Percentiles rank a stretch among this genome's conserved stretches.
phyloP scores from a whole-genome alignment of 2,329 filamentous ascomycete species.

The Fusarium staphyleae region DNA sequence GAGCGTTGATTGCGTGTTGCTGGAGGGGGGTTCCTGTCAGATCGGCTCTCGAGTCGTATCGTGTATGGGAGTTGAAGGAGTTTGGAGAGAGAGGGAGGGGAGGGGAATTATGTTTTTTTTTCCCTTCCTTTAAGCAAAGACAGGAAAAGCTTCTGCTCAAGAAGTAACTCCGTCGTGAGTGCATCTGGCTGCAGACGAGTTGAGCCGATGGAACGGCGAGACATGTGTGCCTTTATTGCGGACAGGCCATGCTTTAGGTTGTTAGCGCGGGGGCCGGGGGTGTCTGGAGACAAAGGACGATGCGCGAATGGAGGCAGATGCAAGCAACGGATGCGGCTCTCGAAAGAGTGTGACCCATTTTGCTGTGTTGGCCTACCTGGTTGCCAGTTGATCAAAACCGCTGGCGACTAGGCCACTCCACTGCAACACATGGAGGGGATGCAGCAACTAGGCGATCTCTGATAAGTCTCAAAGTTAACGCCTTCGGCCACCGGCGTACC shows the following conservation, averaged over 20 bases:
- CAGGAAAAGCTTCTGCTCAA: constrained; percentile 3
- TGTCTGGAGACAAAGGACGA: constrained; percentile 52
- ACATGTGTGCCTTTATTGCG: constrained; percentile 71
- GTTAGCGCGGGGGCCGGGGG: constrained; percentile 59
- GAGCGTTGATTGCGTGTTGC: constrained; percentile 8
- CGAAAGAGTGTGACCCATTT: constrained; percentile 70
- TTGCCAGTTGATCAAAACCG: constrained; percentile 79
- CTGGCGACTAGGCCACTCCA: constrained; percentile 70
- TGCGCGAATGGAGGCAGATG: constrained; percentile 56
- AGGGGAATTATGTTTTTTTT: constrained; percentile 8
- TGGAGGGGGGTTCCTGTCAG: constrained; percentile 18
- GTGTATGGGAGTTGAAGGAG: constrained; percentile 2
- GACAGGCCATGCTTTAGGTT: constrained; percentile 47
- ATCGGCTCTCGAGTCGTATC: constrained; percentile 20
- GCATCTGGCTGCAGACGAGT: constrained; percentile 55
- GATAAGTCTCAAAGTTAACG: constrained; percentile 45
- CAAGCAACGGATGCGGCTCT: constrained; percentile 73
- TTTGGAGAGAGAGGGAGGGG: not conserved
- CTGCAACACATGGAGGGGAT: constrained; percentile 52
- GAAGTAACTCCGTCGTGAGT: constrained; percentile 52
- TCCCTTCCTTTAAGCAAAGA: constrained; percentile 25
- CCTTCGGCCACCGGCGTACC: constrained; percentile 40
- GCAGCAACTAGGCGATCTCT: constrained; percentile 58
- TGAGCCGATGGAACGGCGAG: constrained; percentile 54
- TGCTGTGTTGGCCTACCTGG: constrained; percentile 92